Evolutionary conservation across 1,284 basidiomycete genomes (phyloP), one percentile per base, ranked within the genome.

Genomic region (Cutaneotrichosporon cavernicola): DNA sequence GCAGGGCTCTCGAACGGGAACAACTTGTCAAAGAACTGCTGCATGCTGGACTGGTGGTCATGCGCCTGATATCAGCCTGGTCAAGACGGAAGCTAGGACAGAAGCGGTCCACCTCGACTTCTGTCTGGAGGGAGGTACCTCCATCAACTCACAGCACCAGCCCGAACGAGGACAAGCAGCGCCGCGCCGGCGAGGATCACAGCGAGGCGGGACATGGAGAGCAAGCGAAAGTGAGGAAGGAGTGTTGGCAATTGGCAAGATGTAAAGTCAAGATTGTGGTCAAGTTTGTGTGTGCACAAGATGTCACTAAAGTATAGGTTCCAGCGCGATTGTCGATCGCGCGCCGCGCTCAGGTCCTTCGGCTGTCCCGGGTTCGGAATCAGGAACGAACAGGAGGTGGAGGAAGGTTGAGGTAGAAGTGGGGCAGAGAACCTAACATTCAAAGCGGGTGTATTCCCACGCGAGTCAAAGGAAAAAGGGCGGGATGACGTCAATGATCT

Each of bases 1-100:
- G 87, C 91, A 65, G 91, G 90, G 60, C 74, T 76, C 56, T 90
- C 87, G 72, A 92, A 93, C 22, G 91, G 91, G 76, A 93, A 93
- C 63, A 93, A 81, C 81, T 85, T 85, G 10, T 85, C 83, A 78
- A 92, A 93, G 55, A 91, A 84, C 71, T 87, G 64, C 60, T 70
- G 70, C 76, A 78, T 78, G 5, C 63, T 56, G 8, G 68, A 68
- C 2, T 64, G 61, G 55, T 72, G 63, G 5, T 38, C 36, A 16
- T 40, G 18, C 22, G 13, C 14, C 22, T 52, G 58, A 10, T 30
- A 21, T n/a, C 36, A 32, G 16, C n/a, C n/a, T 22, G 21, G 2
- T 50, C n/a, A 50, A 21, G 21, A 50, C 26, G 14, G 47, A 26
- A 4, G 21, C 8, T 50, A 22, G 47, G n/a, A 22, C 18, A 10